These are phyloP conservation scores for Diplodia sapinea DNA, from an alignment of 2,329 filamentous ascomycete genomes.

Conservation along the genomic window DNA sequence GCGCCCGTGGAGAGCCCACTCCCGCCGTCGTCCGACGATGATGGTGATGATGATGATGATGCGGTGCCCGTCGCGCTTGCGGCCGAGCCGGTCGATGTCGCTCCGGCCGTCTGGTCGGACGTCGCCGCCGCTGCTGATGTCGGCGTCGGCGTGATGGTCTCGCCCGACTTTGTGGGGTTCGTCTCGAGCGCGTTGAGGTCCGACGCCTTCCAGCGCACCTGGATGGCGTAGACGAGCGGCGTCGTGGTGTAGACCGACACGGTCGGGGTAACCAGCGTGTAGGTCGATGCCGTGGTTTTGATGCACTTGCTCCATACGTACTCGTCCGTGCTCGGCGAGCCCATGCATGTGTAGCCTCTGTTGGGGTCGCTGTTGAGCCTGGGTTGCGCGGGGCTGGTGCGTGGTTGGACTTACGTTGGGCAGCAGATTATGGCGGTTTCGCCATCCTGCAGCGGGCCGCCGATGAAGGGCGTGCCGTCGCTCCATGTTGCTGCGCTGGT, in stretches of 20 bases:
- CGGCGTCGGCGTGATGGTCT: constrained; percentile 12
- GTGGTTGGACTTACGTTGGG: not conserved
- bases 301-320: constrained; percentile 18
- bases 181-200: constrained; percentile 12
- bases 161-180: constrained; percentile 3
- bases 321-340: not conserved
- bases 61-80: not conserved
- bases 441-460: not conserved
- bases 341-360: constrained; percentile 17
- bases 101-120: not conserved
- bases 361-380: not conserved
- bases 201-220: constrained; percentile 14
- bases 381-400: too few relatives aligned
- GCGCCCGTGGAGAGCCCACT: constrained; percentile 20
- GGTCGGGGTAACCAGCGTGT: not conserved
- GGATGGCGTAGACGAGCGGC: constrained; percentile 21
- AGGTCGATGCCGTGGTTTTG: not conserved
- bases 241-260: not conserved
- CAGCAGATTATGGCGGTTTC: constrained; percentile 16
- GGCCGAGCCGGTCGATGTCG: not conserved
- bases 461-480: constrained; percentile 16
- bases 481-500: not conserved
- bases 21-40: not conserved
- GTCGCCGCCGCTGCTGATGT: not conserved
- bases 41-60: too few relatives aligned